Conservation (phyloP, 306 rosid species). For the Glycine soja region DNA sequence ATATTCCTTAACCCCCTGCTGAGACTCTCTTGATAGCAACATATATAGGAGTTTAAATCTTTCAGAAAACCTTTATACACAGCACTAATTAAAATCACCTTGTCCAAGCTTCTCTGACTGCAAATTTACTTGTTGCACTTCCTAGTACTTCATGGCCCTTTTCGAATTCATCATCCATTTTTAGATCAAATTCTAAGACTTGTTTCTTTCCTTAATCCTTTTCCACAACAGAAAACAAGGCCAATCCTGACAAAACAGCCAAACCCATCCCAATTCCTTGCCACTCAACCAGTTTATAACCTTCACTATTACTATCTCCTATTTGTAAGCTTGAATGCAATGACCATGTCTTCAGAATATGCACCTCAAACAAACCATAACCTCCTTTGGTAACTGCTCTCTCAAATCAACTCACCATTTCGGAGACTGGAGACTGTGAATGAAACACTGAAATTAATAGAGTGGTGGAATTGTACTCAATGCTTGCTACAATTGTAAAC, state of each 20-base stretch:
- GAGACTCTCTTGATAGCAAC: slow-evolving; percentile 1
- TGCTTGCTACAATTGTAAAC: background rate
- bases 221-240: background rate
- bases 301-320: background rate
- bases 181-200: background rate
- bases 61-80: slow-evolving; percentile 14
- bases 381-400: slow-evolving; percentile 24
- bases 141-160: slow-evolving; percentile 35
- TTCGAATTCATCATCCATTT: slow-evolving; percentile 44
- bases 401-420: slow-evolving; percentile 33
- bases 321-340: slow-evolving; percentile 32
- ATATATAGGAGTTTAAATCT: slow-evolving; percentile 1
- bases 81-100: background rate
- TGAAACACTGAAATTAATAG: background rate
- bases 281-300: background rate
- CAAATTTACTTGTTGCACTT: background rate
- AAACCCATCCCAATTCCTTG: slow-evolving; percentile 24
- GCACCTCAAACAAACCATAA: background rate
- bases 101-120: slow-evolving; percentile 9
- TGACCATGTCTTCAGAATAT: slow-evolving; percentile 36
- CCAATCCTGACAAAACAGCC: background rate
- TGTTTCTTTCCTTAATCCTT: background rate
- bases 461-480: slow-evolving; percentile 23
- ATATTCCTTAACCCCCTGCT: slow-evolving; percentile 14
- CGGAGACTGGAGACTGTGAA: background rate